Percentiles rank a stretch among this genome's conserved stretches.
Conservation (phyloP, 805 yeast genomes). For the Jamesozyma hellenica region DNA sequence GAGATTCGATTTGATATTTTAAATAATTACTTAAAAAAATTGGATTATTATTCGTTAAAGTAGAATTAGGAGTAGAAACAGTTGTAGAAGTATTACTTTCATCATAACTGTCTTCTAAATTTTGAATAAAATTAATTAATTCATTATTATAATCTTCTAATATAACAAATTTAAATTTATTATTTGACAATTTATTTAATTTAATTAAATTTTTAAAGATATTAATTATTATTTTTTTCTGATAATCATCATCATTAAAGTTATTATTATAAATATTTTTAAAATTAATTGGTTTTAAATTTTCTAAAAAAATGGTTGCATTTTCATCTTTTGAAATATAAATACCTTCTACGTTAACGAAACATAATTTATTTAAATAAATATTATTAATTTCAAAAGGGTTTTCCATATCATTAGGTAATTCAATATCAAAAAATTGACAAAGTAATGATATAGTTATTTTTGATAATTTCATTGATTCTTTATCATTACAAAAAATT, state of each 20-base stretch:
- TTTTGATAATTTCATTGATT: constrained; percentile 11
- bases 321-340: constrained; percentile 4
- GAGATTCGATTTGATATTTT: constrained; percentile 5
- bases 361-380: constrained; percentile 13
- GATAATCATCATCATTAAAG: neutral
- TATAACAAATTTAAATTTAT: constrained; percentile 15
- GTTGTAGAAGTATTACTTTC: neutral
- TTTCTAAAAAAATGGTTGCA: constrained; percentile 9
- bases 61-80: neutral
- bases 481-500: constrained; percentile 9
- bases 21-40: constrained; percentile 2
- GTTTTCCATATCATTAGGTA: constrained; percentile 5
- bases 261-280: constrained; percentile 1
- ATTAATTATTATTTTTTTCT: neutral
- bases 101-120: constrained; percentile 4
- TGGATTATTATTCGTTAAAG: constrained; percentile 7
- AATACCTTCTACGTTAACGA: constrained; percentile 13
- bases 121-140: constrained; percentile 9
- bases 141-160: constrained; percentile 8
- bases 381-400: constrained; percentile 10
- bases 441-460: constrained; percentile 16
- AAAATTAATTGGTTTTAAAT: constrained; percentile 8
- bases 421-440: constrained; percentile 12
- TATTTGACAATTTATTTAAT: constrained; percentile 8
- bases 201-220: constrained; percentile 15